Conservation (phyloP, 2,329 filamentous ascomycete species). For the Biscogniauxia marginata region DNA sequence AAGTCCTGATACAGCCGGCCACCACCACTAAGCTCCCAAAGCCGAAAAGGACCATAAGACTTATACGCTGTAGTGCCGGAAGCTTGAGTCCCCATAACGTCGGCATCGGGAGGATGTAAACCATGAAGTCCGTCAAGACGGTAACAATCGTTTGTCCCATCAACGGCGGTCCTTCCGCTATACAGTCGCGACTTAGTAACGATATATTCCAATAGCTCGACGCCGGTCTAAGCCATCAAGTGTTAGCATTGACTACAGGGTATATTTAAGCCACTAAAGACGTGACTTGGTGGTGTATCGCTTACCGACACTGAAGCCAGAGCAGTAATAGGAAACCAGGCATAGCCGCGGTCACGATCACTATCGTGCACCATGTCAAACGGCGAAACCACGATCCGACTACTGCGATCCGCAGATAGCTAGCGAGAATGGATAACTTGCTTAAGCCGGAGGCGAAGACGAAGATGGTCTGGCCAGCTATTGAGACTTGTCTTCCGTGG, state of each 20-base stretch:
- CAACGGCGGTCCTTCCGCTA: constrained; percentile 29
- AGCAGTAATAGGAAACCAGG: constrained; percentile 35
- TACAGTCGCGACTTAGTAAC: constrained; percentile 22
- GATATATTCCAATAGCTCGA: constrained; percentile 31
- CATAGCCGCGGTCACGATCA: constrained; percentile 28
- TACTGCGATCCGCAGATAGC: constrained; percentile 41
- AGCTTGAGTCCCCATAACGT: constrained; percentile 34
- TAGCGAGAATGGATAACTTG: constrained; percentile 41
- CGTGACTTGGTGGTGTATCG: no score
- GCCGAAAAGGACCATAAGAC: constrained; percentile 37
- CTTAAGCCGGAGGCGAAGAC: constrained; percentile 37
- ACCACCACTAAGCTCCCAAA: constrained; percentile 38
- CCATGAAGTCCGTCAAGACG: constrained; percentile 34
- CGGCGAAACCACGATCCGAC: constrained; percentile 33
- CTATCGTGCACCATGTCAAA: constrained; percentile 30
- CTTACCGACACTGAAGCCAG: constrained; percentile 38
- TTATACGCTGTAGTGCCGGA: constrained; percentile 34
- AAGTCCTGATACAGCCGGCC: constrained; percentile 36
- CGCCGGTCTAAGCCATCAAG: constrained; percentile 9
- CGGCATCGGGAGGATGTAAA: constrained; percentile 38
- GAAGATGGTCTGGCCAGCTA: constrained; percentile 41
- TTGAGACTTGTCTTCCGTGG: constrained; percentile 37
- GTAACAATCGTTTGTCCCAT: constrained; percentile 34
- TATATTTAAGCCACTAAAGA: no score
- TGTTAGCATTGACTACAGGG: no score